Evolutionary conservation across 2,329 filamentous ascomycete genomes (phyloP).

Genomic region (Diaporthe longicolla): DNA sequence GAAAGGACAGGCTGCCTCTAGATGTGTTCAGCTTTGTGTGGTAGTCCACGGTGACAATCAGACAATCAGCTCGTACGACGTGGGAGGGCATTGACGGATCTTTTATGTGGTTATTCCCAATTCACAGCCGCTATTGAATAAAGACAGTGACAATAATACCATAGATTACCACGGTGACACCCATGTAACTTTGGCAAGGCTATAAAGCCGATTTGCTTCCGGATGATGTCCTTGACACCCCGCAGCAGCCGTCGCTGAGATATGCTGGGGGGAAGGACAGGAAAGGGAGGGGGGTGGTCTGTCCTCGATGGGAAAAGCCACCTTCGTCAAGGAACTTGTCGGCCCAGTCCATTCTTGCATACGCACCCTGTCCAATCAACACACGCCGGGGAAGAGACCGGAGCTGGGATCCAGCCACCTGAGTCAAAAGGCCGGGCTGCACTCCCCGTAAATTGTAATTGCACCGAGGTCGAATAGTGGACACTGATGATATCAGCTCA

Average conservation of each 20-base stretch:
- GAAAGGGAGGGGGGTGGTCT: neutral
- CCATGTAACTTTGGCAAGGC: conserved; percentile 12
- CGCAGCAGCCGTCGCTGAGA: neutral
- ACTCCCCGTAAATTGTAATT: conserved; percentile 29
- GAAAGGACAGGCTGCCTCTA: neutral
- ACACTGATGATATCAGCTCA: conserved; percentile 28
- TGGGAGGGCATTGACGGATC: conserved; percentile 17
- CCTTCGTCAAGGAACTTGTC: neutral
- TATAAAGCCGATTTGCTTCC: conserved; percentile 32
- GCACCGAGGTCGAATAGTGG: conserved; percentile 24
- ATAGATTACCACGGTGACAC: conserved; percentile 18
- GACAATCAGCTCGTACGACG: neutral
- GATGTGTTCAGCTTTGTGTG: neutral
- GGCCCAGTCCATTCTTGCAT: neutral
- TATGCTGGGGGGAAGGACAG: neutral
- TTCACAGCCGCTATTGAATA: conserved; percentile 18
- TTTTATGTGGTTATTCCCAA: conserved; percentile 15
- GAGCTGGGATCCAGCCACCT: conserved; percentile 12
- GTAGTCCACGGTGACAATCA: conserved; percentile 1
- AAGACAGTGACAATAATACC: conserved; percentile 16
- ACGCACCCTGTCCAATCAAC: neutral
- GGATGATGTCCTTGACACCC: neutral
- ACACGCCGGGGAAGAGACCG: conserved; percentile 10
- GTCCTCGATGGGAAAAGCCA: neutral
- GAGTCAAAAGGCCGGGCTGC: conserved; percentile 25